Base-by-base conservation (phyloP, 208 protist species). In the Leishmania tropica region DNA sequence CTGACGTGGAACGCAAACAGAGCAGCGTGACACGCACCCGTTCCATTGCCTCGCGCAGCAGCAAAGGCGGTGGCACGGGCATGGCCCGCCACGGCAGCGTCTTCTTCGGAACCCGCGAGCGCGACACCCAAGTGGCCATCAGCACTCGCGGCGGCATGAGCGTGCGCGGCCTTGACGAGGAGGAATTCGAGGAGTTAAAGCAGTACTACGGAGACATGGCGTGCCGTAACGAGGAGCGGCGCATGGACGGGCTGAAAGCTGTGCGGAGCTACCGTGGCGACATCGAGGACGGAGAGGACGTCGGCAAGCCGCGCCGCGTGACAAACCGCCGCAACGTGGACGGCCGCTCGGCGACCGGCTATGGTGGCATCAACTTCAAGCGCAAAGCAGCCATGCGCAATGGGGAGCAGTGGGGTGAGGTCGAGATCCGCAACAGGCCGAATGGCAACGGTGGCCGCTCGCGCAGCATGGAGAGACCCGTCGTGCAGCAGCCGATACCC, bases 131-230 rank as follows among this genome's bases (percentile, higher is more conserved):
- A 78, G 74, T 81, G 45, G 83, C 80, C 40, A 87, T 91, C 67
- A 93, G 88, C 77, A 87, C 83, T 40, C 85, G 87, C 48, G 89
- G 89, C 35, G 56, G 83, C 56, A 85, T 86, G 81, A 88, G 81
- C 31, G 60, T 73, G 74, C 70, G 74, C 60, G 76, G 79, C 73
- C 1, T 87, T 8, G 84, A 76, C 40, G 78, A 86, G 51, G 51
- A 76, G 45, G 86, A 91, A n/a, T 80, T 72, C 17, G 85, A 90
- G 35, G 82, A 88, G n/a, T 77, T 92, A 40, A 81, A 83, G 70
- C 73, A 90, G 83, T 92, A 88, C 80, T 95, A 95, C 81, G 92
- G 92, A 65, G 89, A 93, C 64, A 93, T 95, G 92, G 92, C 92
- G 42, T 42, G 31, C 10, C 92, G 92, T 47, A 24, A 82, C 19